These are phyloP conservation scores for Irpex sp. DNA, from an alignment of 1,284 basidiomycete species.

Conservation along the genomic window DNA sequence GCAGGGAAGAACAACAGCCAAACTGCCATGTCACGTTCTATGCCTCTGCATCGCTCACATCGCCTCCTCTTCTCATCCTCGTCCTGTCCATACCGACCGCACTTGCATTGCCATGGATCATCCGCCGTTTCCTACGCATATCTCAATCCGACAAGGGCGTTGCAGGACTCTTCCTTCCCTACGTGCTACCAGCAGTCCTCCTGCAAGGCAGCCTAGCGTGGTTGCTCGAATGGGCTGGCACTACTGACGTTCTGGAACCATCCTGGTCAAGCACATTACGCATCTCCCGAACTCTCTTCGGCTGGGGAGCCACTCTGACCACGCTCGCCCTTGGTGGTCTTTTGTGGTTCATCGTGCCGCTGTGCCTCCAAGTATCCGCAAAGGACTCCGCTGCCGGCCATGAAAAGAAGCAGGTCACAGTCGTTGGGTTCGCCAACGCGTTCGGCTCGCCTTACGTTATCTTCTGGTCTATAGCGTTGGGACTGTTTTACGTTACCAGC, in stretches of 20 bases:
- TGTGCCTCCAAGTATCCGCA: conserved; percentile 64
- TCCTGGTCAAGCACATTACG: conserved; percentile 43
- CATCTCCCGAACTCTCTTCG: conserved; percentile 55
- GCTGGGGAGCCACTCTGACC: conserved; percentile 52
- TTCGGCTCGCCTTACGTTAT: conserved; percentile 87
- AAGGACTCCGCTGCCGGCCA: conserved; percentile 7
- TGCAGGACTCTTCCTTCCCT: conserved; percentile 61
- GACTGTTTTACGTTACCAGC: conserved; percentile 61
- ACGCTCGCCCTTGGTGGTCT: conserved; percentile 50
- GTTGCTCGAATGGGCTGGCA: conserved; percentile 78
- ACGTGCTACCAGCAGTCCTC: conserved; percentile 55
- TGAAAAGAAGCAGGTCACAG: conserved; percentile 48
- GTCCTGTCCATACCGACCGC: conserved; percentile 54
- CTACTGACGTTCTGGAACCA: conserved; percentile 40
- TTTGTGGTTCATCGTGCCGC: conserved; percentile 68
- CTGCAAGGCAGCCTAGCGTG: conserved; percentile 64
- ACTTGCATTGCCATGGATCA: conserved; percentile 52
- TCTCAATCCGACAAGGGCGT: conserved; percentile 76
- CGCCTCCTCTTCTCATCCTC: conserved; percentile 57
- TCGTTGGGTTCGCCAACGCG: conserved; percentile 88
- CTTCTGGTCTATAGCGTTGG: conserved; percentile 69
- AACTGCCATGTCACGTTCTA: conserved; percentile 89
- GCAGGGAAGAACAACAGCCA: conserved; percentile 92
- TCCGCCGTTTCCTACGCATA: conserved; percentile 58
- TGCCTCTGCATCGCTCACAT: conserved; percentile 61